Evolutionary conservation across 2,329 filamentous ascomycete species (phyloP).

Genomic region (Pseudofabraea citricarpa): DNA sequence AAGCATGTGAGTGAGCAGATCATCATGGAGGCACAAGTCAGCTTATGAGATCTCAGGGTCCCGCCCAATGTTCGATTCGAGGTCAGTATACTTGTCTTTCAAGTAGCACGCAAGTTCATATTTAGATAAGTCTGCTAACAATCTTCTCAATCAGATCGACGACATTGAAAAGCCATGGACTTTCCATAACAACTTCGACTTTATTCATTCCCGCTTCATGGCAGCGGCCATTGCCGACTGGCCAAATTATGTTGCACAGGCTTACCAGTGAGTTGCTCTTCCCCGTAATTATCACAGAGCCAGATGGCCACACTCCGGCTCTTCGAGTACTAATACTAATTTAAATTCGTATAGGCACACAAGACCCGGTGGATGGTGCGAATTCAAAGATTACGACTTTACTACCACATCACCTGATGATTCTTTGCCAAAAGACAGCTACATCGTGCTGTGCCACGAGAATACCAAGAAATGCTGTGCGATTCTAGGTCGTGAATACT

Average conservation of each 20-base stretch:
- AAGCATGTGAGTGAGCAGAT: too few species aligned
- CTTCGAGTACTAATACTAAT: neutral
- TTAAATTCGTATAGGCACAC: neutral
- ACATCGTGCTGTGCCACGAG: neutral
- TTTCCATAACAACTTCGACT: too few species aligned
- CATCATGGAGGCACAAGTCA: neutral
- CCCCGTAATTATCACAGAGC: too few species aligned
- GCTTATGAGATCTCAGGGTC: conserved; percentile 1
- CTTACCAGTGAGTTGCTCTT: neutral
- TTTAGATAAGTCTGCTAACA: neutral
- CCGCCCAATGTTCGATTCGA: too few species aligned
- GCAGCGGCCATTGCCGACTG: neutral
- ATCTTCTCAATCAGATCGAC: conserved; percentile 6
- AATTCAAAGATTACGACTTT: neutral
- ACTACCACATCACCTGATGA: neutral
- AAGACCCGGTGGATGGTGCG: neutral
- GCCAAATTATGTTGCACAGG: neutral
- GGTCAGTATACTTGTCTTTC: too few species aligned
- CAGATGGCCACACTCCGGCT: neutral
- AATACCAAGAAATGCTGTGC: neutral
- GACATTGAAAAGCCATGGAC: too few species aligned
- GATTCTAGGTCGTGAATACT: neutral
- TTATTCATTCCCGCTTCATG: neutral
- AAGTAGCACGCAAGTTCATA: conserved; percentile 8
- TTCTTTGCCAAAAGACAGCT: neutral